Conservation (phyloP, 2,329 filamentous ascomycete species). For the Ceratocystis smalleyi region DNA sequence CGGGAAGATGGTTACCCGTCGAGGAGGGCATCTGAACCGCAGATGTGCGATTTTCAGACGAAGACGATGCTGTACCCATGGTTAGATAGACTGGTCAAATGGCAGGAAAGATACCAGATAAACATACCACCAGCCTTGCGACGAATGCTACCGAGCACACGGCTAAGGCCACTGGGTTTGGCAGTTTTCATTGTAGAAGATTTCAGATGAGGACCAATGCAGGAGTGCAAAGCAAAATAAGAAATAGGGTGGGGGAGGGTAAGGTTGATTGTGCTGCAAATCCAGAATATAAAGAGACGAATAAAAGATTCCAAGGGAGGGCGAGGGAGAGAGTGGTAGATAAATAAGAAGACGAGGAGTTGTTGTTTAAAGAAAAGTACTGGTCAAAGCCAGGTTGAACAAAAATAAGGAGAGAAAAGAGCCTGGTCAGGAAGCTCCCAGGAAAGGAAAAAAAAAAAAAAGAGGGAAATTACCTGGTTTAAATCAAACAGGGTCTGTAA, state of each 20-base stretch:
- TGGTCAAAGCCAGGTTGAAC: not conserved
- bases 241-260: too few species aligned
- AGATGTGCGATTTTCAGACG: not conserved
- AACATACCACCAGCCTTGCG: slow-evolving; percentile 10
- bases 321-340: not conserved
- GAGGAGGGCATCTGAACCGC: slow-evolving; percentile 1
- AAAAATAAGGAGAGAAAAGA: not conserved
- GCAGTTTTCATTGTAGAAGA: slow-evolving; percentile 10
- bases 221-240: not conserved
- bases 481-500: slow-evolving; percentile 1
- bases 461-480: slow-evolving; percentile 6
- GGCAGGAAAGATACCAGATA: not conserved
- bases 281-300: not conserved
- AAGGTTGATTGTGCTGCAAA: not conserved
- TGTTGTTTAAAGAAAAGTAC: not conserved
- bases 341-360: not conserved
- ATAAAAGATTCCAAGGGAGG: not conserved
- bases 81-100: not conserved
- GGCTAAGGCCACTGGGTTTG: slow-evolving; percentile 12
- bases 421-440: not conserved
- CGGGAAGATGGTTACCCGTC: slow-evolving; percentile 4
- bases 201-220: not conserved
- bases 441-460: not conserved
- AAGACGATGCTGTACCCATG: not conserved
- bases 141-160: slow-evolving; percentile 10